Evolutionary conservation across 2,329 filamentous ascomycete genomes (phyloP), one percentile per base, ranked within the genome.

Genomic region (Cercospora sp.): DNA sequence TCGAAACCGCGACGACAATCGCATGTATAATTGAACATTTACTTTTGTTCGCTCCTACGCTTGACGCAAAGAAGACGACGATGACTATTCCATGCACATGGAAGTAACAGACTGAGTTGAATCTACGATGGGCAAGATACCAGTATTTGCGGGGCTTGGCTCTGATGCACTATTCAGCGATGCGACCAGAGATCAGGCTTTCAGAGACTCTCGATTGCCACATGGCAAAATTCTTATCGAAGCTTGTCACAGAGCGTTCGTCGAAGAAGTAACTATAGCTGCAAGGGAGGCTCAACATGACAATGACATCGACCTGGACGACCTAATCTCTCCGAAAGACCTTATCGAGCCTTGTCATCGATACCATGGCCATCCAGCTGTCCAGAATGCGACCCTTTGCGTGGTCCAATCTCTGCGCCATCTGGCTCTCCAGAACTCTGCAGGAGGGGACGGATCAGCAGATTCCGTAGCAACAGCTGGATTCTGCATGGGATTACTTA

Each of bases 121-220:
- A 16, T 59, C 13, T 16, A 60, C 61, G 13, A 67, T 67, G 65
- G 51, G 43, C 60, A 55, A 63, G 26, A 63, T 67, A 45, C 32
- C 61, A 28, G 53, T 67, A 18, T 67, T 67, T 13, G 65, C 65
- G n/a, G 65, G 65, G n/a, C 61, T 67, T n/a, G 65, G 65, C 24
- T 67, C 65, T 30, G 65, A 67, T 53, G 34, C 45, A n/a, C 51
- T 67, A 9, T 67, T 67, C 65, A 60, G 55, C 37, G 40, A 58
- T n/a, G 45, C 65, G 10, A 66, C 64, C 30, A 51, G 64, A 34
- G 40, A 59, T 28, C 60, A 59, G 43, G 61, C 65, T 34, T 37
- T 63, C 26, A 37, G 26, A 34, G 61, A 63, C 28, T 34, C 45
- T 30, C 61, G 60, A 24, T 32, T 51, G 30, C 30, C 65, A 43